Evolutionary conservation across 129 eudicot species (phyloP), one percentile per base, ranked within the genome.

Genomic region (Chrysanthemum seticuspe): DNA sequence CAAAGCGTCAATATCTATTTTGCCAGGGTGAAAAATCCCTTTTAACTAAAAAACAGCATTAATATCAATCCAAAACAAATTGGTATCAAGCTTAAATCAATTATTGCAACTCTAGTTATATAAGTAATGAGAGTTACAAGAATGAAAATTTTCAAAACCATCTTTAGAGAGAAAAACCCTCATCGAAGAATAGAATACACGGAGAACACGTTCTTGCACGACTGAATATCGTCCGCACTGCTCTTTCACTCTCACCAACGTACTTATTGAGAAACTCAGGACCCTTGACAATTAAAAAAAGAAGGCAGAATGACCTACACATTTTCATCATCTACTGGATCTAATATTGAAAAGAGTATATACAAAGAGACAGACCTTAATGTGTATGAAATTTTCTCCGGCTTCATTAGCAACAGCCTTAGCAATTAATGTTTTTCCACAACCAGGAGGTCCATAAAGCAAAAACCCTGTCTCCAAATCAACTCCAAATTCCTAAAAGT

Each of bases 151-250:
- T 21, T 48, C 10, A 67, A 47, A 52, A 67, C 10, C n/a, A 55
- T 10, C 14, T 58, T 10, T 29, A 60, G n/a, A 63, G 34, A 31
- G 45, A 25, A 29, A 31, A 68, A 69, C 89, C 98, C 98, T 94
- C 97, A 64, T 94, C 98, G 67, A 94, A 94, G 87, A 94, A 94
- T 61, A 94, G 82, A 56, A 94, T 80, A 84, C 98, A 94, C 19
- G 98, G 98, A 75, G 98, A 66, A 69, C 98, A 93, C 29, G 97
- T 90, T 82, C 98, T 93, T 52, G 97, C 98, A 70, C 98, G 97
- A 65, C 85, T 81, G 81, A 93, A 93, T 82, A 90, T 76, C 25
- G 92, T 93, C 76, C 98, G 85, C 18, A 93, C 89, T 23, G 88
- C 87, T 83, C 81, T 77, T 78, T 93, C 98, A 81, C 96, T 93